phyloP scores from a whole-genome alignment of 768 basidiomycete genomes.

The Lentinula boryana region DNA sequence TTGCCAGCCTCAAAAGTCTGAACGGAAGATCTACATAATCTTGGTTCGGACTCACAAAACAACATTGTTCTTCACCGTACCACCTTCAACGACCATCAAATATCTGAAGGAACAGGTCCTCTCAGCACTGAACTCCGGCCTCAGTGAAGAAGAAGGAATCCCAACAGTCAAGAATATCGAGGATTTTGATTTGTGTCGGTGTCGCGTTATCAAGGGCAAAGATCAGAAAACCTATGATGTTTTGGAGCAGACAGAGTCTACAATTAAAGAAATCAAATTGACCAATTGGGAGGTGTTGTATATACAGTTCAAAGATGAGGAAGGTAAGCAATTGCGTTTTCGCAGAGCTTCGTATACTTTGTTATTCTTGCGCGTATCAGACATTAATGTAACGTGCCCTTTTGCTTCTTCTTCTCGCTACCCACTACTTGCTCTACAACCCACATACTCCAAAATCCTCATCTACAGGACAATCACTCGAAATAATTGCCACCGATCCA shows the following conservation, averaged over 20 bases:
- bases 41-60: slow-evolving; percentile 71
- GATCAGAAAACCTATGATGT: slow-evolving; percentile 49
- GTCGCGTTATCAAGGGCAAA: slow-evolving; percentile 45
- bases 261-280: slow-evolving; percentile 44
- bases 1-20: slow-evolving; percentile 22
- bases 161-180: slow-evolving; percentile 26
- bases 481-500: slow-evolving; percentile 54
- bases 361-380: not conserved
- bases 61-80: slow-evolving; percentile 53
- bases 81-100: slow-evolving; percentile 47
- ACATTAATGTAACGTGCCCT: not conserved
- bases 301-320: slow-evolving; percentile 57
- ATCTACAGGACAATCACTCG: slow-evolving; percentile 47
- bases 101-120: slow-evolving; percentile 60
- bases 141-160: slow-evolving; percentile 27
- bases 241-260: slow-evolving; percentile 28
- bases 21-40: slow-evolving; percentile 61
- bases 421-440: not conserved
- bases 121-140: slow-evolving; percentile 49
- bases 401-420: not conserved
- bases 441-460: not conserved
- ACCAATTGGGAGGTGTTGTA: slow-evolving; percentile 64
- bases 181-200: slow-evolving; percentile 67
- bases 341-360: not conserved
- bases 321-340: slow-evolving; percentile 40